Conservation (phyloP, 352 stramenopile species). For the Pilasporangium apinafurcum region DNA sequence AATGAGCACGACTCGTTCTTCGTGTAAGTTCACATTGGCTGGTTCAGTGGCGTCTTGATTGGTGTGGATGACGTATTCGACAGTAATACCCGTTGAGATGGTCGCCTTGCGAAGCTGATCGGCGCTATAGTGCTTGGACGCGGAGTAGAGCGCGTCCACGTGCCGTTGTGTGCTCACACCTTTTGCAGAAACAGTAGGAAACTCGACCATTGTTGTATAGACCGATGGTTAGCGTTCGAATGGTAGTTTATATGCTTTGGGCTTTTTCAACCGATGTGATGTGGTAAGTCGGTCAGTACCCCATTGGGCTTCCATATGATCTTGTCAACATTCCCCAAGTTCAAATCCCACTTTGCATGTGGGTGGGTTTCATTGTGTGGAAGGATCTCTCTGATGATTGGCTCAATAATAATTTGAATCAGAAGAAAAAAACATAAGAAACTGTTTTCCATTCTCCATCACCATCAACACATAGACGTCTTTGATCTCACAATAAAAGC, state of each 20-base stretch:
- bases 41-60: not conserved
- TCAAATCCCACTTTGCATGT: no score
- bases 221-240: not conserved
- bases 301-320: no score
- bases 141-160: constrained; percentile 41
- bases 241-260: not conserved
- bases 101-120: constrained; percentile 9
- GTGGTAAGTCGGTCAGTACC: no score
- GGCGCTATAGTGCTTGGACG: constrained; percentile 27
- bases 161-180: constrained; percentile 35
- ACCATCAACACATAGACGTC: no score
- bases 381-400: no score
- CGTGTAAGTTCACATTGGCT: constrained; percentile 6
- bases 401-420: no score
- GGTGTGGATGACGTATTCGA: constrained; percentile 39
- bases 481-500: constrained; percentile 39
- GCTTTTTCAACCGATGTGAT: no score
- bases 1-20: constrained; percentile 23
- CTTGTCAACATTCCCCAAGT: no score
- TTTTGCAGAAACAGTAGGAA: constrained; percentile 12
- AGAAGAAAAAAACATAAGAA: no score
- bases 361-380: no score
- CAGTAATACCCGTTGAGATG: constrained; percentile 40
- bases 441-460: no score
- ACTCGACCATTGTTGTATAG: not conserved